Base-by-base conservation (phyloP, 208 protist species). In the Trypanosoma caninum region DNA sequence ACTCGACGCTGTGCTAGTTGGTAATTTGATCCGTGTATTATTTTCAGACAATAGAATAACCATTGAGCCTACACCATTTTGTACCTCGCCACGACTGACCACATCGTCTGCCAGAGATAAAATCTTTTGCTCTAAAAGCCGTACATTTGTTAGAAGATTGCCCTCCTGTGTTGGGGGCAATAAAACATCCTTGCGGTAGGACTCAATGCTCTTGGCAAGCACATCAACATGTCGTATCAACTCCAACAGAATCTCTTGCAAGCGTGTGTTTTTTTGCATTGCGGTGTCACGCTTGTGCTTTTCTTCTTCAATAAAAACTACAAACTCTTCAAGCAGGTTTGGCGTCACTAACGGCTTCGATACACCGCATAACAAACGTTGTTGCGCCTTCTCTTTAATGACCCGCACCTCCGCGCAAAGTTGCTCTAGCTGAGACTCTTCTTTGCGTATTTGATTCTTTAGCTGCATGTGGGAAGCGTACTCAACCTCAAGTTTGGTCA, bases 401-500 rank as follows among this genome's bases (percentile, higher is more conserved):
- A 22, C 16, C 40, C 5, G 34, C 20, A 69, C 35, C 40, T 65
- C 67, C n/a, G 44, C 66, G 13, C 61, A 62, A 11, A 87, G 51
- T 30, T 71, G 45, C 31, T 74, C 62, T n/a, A 75, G 53, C 28
- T 34, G 10, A 22, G 42, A 38, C 28, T 67, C 47, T n/a, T 59
- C 54, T n/a, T 50, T 55, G 0, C 78, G 78, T 14, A 77, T 54
- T 23, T 82, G 62, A 28, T 80, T 64, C n/a, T 65, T 45, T 45
- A 97, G 70, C 54, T 93, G 77, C 10, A 67, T 45, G 46, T 93
- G 85, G 25, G 78, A 71, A 23, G 82, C 79, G 41, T 86, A 71
- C 66, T 92, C 76, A 45, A 54, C 42, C 10, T 82, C 66, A 40
- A 85, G 82, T 8, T 70, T 74, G 2, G 25, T 33, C 3, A 85